A percentile compares a stretch with the other conserved stretches of the same genome.
Evolutionary conservation across 768 basidiomycete genomes (phyloP).

Genomic region (Pisolithus microcarpus): DNA sequence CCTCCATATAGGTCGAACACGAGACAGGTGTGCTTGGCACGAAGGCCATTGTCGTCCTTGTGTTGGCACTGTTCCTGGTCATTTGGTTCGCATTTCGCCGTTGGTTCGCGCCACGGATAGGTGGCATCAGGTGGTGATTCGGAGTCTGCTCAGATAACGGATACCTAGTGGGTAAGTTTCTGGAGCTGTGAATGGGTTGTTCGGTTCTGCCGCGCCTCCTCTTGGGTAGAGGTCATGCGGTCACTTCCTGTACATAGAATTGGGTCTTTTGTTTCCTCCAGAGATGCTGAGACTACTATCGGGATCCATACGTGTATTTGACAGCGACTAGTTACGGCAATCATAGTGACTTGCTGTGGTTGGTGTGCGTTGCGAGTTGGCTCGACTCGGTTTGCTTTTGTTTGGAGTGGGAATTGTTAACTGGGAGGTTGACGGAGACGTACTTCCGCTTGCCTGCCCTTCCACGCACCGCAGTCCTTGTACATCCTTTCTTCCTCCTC

Average conservation of each 20-base stretch:
- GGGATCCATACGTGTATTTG: too few relatives aligned
- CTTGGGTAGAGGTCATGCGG: too few relatives aligned
- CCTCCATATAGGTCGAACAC: conserved; percentile 53
- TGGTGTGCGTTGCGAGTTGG: neutral
- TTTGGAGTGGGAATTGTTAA: conserved; percentile 5
- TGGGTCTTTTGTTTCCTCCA: too few relatives aligned
- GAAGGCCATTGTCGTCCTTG: conserved; percentile 16
- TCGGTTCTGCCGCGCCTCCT: too few relatives aligned
- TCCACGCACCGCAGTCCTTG: conserved; percentile 4
- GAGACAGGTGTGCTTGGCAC: conserved; percentile 59
- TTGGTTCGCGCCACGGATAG: neutral
- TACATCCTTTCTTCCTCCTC: conserved; percentile 1
- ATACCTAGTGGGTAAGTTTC: too few relatives aligned
- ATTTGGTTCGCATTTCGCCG: neutral
- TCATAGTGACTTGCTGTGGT: too few relatives aligned
- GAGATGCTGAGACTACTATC: too few relatives aligned
- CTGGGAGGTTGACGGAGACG: neutral
- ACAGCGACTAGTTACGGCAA: too few relatives aligned
- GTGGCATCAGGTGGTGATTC: neutral
- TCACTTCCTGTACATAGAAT: too few relatives aligned
- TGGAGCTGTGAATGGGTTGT: too few relatives aligned
- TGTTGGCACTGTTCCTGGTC: neutral
- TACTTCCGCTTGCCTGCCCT: neutral
- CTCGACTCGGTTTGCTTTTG: neutral
- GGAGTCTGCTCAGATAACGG: too few relatives aligned